Base-by-base conservation (phyloP, 306 rosid species). In the Rosa lucieae region DNA sequence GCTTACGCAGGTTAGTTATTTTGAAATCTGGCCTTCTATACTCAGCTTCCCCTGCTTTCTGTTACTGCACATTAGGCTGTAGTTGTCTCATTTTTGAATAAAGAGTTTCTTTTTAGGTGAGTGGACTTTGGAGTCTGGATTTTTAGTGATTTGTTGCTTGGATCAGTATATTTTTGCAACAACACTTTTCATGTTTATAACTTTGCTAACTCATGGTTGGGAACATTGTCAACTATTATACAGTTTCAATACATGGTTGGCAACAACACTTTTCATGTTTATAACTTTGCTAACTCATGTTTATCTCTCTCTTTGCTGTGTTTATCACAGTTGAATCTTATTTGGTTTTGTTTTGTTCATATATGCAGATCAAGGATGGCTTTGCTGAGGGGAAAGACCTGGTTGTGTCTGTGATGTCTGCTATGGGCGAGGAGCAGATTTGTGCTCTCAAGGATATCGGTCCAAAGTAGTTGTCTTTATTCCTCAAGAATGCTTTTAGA, bases 401-500 rank as follows among this genome's bases (percentile, higher is more conserved):
- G 82, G 96, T 95, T 65, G 96, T 95, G 83, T 51, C 84, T 75
- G 98, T 95, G 58, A 95, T 95, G 99, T 92, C 99, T 82, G 89
- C 97, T 53, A 94, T 94, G 99, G 99, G 99, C n/a, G 97, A 94
- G 89, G 97, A 92, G 93, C 97, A 95, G 91, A 95, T 95, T 73
- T 78, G 82, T 79, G 94, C 88, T 62, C 91, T 95, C 20, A 95
- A 92, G 90, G 99, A 95, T 86, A 86, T 92, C 29, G 98, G 97
- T 73, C 97, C 99, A 53, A 94, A 94, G 89, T 92, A 86, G 85
- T 81, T 44, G 29, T 70, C 32, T 47, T 69, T 71, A 63, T 62
- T 75, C 69, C 73, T 77, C 29, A 2, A 10, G 59, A 75, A 49
- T 55, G 83, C n/a, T 82, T 69, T 35, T 77, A 78, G 67, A 10